Conservation (phyloP, 2,329 filamentous ascomycete genomes). For the Sporothrix euskadiensis region DNA sequence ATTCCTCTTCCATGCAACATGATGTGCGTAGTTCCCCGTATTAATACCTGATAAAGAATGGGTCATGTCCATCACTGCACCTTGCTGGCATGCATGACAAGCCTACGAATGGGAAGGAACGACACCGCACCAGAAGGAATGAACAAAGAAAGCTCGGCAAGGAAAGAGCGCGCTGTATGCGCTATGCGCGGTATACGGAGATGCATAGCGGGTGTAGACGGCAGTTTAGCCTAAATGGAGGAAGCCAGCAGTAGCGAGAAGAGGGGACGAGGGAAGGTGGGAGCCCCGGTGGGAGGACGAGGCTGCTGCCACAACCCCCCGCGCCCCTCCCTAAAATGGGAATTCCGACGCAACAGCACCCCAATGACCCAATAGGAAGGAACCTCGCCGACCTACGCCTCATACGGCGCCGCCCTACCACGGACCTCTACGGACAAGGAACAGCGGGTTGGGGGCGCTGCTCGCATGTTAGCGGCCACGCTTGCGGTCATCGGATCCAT, state of each 20-base stretch:
- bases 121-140: not conserved
- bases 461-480: slow-evolving; percentile 2
- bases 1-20: not conserved
- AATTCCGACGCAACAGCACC: not conserved
- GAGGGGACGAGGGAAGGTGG: not conserved
- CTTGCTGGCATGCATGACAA: not conserved
- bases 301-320: slow-evolving; percentile 24
- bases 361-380: not conserved
- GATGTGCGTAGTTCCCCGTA: not conserved
- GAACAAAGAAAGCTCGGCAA: not conserved
- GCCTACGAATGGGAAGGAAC: not conserved
- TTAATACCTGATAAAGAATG: slow-evolving; percentile 8
- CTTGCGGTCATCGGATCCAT: slow-evolving; percentile 6
- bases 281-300: slow-evolving; percentile 2
- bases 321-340: slow-evolving; percentile 11
- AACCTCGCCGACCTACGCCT: not conserved
- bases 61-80: not conserved
- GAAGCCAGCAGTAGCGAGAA: not conserved
- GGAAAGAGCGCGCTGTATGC: not conserved
- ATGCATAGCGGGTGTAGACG: not conserved
- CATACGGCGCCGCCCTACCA: not conserved
- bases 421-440: slow-evolving; percentile 4
- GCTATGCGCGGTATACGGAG: not conserved
- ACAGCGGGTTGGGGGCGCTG: not conserved
- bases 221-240: slow-evolving; percentile 30